Conservation (phyloP, 164 flowering plant species). For the Protea cynaroides region DNA sequence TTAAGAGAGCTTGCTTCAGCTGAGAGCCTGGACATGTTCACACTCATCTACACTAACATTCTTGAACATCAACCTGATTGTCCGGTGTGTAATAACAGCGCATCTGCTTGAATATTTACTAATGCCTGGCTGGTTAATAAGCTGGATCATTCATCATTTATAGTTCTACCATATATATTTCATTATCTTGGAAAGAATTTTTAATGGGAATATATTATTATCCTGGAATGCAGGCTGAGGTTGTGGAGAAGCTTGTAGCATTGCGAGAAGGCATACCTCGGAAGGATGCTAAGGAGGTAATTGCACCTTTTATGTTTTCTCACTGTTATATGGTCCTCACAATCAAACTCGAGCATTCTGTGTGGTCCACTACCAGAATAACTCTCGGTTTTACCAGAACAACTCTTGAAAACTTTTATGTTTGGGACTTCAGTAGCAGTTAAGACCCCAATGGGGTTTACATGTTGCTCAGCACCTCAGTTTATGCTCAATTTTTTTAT, state of each 20-base stretch:
- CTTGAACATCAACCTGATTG: slow-evolving; percentile 98
- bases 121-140: neutral
- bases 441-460: too few species aligned
- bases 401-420: too few species aligned
- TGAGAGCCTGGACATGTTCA: slow-evolving; percentile 90
- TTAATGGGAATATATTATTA: slow-evolving; percentile 1
- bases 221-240: slow-evolving; percentile 70
- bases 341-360: too few species aligned
- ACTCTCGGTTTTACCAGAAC: too few species aligned
- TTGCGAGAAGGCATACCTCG: slow-evolving; percentile 93
- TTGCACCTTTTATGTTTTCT: neutral
- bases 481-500: too few species aligned
- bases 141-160: neutral
- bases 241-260: slow-evolving; percentile 87
- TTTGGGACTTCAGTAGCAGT: too few species aligned
- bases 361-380: too few species aligned
- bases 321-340: too few species aligned
- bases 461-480: too few species aligned
- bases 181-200: neutral
- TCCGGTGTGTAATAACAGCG: slow-evolving; percentile 51
- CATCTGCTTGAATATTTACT: neutral
- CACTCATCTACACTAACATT: slow-evolving; percentile 88
- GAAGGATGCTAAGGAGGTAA: slow-evolving; percentile 97
- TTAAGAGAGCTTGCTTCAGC: slow-evolving; percentile 97
- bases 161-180: neutral